Evolutionary conservation across 2,329 filamentous ascomycete genomes (phyloP).

Genomic region (Fusarium sp.): DNA sequence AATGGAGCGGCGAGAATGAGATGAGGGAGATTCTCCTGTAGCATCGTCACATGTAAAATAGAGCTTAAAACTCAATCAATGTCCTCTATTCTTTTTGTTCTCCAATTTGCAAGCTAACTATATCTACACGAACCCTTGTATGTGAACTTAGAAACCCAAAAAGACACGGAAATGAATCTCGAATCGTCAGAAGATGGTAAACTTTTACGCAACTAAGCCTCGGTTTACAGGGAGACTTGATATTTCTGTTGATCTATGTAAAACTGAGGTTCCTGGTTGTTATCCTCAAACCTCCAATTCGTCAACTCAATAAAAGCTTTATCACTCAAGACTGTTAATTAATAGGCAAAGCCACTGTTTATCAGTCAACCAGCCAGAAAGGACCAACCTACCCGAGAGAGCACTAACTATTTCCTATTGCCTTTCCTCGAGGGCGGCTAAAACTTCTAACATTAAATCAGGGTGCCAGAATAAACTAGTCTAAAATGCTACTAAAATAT

Average conservation of each 20-base stretch:
- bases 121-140: neutral
- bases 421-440: neutral
- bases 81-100: slow-evolving; percentile 69
- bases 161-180: neutral
- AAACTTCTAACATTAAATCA: neutral
- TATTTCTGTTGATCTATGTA: neutral
- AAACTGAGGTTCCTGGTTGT: neutral
- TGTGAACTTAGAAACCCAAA: neutral
- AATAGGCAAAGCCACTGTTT: neutral
- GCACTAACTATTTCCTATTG: neutral
- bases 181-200: neutral
- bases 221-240: neutral
- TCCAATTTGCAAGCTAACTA: neutral
- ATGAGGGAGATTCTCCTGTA: slow-evolving; percentile 56
- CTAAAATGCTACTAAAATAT: neutral
- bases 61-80: slow-evolving; percentile 67
- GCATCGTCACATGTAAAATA: slow-evolving; percentile 69
- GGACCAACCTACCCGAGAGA: neutral
- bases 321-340: neutral
- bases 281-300: neutral
- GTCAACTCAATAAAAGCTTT: neutral
- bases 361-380: neutral
- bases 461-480: neutral
- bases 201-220: neutral
- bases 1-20: slow-evolving; percentile 55